phyloP scores from a whole-genome alignment of 2,329 filamentous ascomycete genomes.

The Dactylellina parvicollis region DNA sequence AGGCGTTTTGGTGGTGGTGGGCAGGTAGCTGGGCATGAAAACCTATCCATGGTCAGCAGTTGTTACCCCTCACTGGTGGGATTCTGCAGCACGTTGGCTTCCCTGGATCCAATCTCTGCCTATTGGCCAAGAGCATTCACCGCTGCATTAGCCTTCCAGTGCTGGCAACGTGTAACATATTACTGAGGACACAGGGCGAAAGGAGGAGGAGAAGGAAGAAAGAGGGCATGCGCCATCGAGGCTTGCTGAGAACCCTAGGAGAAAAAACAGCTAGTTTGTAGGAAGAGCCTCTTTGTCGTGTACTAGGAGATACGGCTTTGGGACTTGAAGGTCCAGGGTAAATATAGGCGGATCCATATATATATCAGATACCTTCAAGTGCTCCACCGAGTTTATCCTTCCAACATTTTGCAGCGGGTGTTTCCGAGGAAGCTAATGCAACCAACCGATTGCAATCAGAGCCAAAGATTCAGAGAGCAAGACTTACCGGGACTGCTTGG shows the following conservation, averaged over 20 bases:
- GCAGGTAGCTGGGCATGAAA: constrained; percentile 34
- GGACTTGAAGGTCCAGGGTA: constrained; percentile 30
- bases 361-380: constrained; percentile 10
- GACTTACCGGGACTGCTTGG: not conserved
- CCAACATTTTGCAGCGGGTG: not conserved
- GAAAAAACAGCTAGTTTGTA: constrained; percentile 30
- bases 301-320: constrained; percentile 20
- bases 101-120: constrained; percentile 34
- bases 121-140: constrained; percentile 50
- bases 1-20: constrained; percentile 40
- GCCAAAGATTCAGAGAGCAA: too few species aligned
- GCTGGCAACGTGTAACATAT: constrained; percentile 26
- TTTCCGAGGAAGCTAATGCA: not conserved
- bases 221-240: constrained; percentile 20
- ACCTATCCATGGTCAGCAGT: constrained; percentile 41
- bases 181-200: not conserved
- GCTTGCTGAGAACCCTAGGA: constrained; percentile 13
- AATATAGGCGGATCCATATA: constrained; percentile 17
- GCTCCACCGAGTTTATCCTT: not conserved
- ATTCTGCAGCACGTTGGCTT: constrained; percentile 31
- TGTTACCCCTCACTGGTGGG: constrained; percentile 45
- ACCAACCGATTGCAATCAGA: not conserved
- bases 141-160: constrained; percentile 39
- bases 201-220: constrained; percentile 5
- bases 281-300: constrained; percentile 14